Evolutionary conservation across 1,284 basidiomycete species (phyloP), one percentile per base, ranked within the genome.

Genomic region (Apiotrichum porosum): DNA sequence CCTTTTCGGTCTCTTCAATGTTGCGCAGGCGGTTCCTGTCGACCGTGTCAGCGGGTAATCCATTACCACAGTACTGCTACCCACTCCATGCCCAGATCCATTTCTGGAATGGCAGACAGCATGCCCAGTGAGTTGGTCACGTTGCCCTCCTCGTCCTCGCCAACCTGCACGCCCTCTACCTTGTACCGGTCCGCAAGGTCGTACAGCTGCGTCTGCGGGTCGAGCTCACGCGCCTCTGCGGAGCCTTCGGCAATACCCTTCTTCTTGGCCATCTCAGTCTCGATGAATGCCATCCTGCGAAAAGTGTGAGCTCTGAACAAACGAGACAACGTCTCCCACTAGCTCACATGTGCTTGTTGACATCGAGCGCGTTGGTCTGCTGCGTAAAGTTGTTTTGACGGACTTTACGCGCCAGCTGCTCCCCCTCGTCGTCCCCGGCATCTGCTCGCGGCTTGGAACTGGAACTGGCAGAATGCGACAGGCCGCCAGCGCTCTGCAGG

Each of bases 201-300:
- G 72, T 86, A 88, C 17, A 97, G 78, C 41, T 86, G 88, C 52
- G 90, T 89, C 56, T 88, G 80, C 6, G 57, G 36, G 19, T 50
- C 48, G 1, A 12, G 24, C 36, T 23, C 21, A 22, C 6, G 19
- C 32, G 39, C 26, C 14, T 90, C 85, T 17, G n/a, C 26, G 26
- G 72, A 76, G 10, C 81, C 79, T 9, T 61, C 57, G 21, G 73
- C 75, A 17, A 79, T 77, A 42, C 79, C 80, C 56, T 82, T 80
- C n/a, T 84, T 84, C 39, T 88, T 81, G 63, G 81, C 83, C 63
- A 98, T 79, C 69, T 97, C 95, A 62, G 86, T 82, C 65, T 97
- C 94, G 48, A 97, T 97, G 63, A 94, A 97, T 2, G 85, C 88
- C 88, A 97, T 92, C 93, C 92, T 95, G 62, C 0, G n/a, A n/a